Evolutionary conservation across 176 grass and related monocot species (phyloP), one percentile per base, ranked within the genome.

Genomic region (Avena eriantha): DNA sequence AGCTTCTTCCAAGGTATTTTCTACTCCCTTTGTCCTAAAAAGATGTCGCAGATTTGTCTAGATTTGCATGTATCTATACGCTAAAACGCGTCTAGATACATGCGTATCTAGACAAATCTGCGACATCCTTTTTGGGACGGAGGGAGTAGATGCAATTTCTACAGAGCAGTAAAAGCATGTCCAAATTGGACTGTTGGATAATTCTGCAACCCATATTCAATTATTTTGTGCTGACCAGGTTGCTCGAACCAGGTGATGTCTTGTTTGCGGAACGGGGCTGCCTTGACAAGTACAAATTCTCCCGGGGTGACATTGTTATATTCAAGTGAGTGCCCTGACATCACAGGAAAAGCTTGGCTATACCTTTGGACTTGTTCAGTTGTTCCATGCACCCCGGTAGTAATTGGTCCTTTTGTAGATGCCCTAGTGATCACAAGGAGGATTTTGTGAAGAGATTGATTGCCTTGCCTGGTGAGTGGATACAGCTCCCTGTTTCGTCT

Each of bases 391-490:
- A 5, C 18, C 12, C 1, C 43, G 15, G 39, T 41, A 57, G 21
- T 93, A 22, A 75, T 78, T 22, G 0, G 69, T 53, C 57, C 15
- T 55, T 70, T 3, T 92, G 61, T 76, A 95, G 96, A 77, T 88
- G 86, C 72, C 93, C 90, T 49, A 91, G 81, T 71, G 64, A 98
- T 83, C 84, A 95, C 34, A 95, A 73, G 50, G 54, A 81, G 16
- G 35, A 64, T 43, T 81, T 95, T 45, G 92, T 95, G 59, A 95
- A 95, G 79, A 93, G 93, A 73, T 79, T 98, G 82, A 95, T 98
- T 81, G 96, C 82, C 5, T 87, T 98, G 57, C 96, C 96, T 21
- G 93, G 93, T 60, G 96, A 98, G 54, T 92, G 88, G 92, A 70
- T 98, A 54, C 88, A 86, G 84, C 26, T 91, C 61, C 96, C 92